Base-by-base conservation (phyloP, 2,329 filamentous ascomycete species). In the Colletotrichum agaves region DNA sequence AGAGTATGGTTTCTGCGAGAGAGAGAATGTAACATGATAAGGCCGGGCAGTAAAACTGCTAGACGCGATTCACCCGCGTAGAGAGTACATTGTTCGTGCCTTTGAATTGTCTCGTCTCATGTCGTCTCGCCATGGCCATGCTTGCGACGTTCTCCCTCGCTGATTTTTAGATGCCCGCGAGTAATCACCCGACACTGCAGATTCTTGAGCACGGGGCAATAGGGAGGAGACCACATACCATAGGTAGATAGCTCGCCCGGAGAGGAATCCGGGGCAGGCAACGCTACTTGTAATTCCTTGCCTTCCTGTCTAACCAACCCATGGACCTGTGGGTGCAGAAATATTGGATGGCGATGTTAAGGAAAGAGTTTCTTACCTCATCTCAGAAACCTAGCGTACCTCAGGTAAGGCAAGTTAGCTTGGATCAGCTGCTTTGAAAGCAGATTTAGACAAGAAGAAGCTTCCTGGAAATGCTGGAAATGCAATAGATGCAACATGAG, bases 61-160 rank as follows among this genome's bases (percentile, higher is more conserved):
- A 23, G 37, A 56, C 33, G 52, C 52, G 35, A 56, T 56, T 56
- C 52, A 50, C 27, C 43, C 23, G 31, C 39, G 35, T 15, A 15
- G 35, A 27, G 27, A 27, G 27, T 27, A 27, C 35, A 13, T 15
- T 15, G 61, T 64, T 55, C 53, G 55, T 65, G 61, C 61, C 61
- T 64, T 31, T 60, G 37, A 43, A n/a, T 53, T 59, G 61, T 65
- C 65, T 68, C 47, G 65, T 65, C 53, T 68, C 65, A 68, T 55
- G 53, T 55, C 61, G 60, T 67, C 64, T 67, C 60, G 64, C 17
- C 64, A 53, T 47, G 44, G 19, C 21, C 23, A 19, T 41, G 50
- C 46, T 41, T 33, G 47, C 52, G 46, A 50, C 31, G 59, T 27
- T 21, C 64, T 67, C 53, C 65, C 61, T 65, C 65, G 39, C 33